These are phyloP conservation scores for Fusarium armeniacum DNA, from an alignment of 2,329 filamentous ascomycete genomes.

Conservation along the genomic window DNA sequence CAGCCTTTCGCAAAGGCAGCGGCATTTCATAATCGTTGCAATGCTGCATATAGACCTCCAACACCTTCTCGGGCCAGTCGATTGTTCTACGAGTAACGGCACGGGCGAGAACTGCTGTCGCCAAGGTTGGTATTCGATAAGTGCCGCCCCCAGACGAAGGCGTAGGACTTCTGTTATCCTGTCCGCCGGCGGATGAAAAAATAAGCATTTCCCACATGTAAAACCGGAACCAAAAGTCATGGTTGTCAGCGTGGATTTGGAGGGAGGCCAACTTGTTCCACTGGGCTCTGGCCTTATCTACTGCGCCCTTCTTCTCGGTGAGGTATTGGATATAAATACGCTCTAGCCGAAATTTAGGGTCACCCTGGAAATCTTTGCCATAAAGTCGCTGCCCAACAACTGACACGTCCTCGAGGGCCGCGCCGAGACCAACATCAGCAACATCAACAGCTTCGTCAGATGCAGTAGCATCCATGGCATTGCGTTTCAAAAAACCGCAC, in stretches of 20 bases:
- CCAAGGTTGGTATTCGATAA: conserved; percentile 76
- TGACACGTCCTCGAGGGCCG: conserved; percentile 87
- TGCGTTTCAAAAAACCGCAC: conserved; percentile 93
- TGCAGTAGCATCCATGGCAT: conserved; percentile 80
- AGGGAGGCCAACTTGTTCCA: conserved; percentile 79
- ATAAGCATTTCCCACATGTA: conserved; percentile 91
- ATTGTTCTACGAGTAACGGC: conserved; percentile 74
- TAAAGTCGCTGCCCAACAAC: conserved; percentile 82
- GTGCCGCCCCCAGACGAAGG: conserved; percentile 62
- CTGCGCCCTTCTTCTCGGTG: conserved; percentile 83
- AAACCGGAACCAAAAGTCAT: conserved; percentile 94
- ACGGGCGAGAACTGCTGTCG: conserved; percentile 81
- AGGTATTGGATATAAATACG: conserved; percentile 93
- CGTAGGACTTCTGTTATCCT: conserved; percentile 67
- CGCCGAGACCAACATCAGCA: conserved; percentile 88
- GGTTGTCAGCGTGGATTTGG: conserved; percentile 78
- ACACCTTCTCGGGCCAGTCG: conserved; percentile 82
- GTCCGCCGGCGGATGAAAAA: conserved; percentile 59
- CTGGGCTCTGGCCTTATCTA: conserved; percentile 80
- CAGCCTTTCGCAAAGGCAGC: conserved; percentile 78
- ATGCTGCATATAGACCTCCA: conserved; percentile 81
- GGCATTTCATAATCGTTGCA: conserved; percentile 93
- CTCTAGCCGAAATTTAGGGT: conserved; percentile 89
- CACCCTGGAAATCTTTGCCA: conserved; percentile 82
- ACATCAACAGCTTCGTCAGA: conserved; percentile 88